phyloP scores from a whole-genome alignment of 2,329 filamentous ascomycete species.

The Paecilomyces niveus region DNA sequence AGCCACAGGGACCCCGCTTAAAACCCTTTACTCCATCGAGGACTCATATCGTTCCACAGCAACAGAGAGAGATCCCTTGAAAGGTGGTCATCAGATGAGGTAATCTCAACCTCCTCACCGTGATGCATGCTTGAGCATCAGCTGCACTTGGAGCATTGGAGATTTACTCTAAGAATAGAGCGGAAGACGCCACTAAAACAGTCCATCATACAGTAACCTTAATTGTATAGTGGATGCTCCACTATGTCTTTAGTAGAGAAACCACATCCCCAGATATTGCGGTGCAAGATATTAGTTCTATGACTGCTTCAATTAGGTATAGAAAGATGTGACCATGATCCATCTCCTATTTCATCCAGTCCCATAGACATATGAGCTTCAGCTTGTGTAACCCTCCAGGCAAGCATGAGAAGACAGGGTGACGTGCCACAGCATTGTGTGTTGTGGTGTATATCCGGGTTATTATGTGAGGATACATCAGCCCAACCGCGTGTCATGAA shows the following conservation, averaged over 20 bases:
- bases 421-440: background rate
- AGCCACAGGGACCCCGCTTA: background rate
- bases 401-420: background rate
- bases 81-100: background rate
- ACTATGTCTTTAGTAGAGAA: background rate
- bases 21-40: background rate
- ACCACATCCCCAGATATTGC: too few relatives aligned
- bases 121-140: background rate
- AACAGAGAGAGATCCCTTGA: background rate
- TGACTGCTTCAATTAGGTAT: too few relatives aligned
- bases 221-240: background rate
- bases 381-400: background rate
- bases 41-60: background rate
- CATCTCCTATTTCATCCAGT: background rate
- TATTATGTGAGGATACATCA: background rate
- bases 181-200: background rate
- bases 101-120: background rate
- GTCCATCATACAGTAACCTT: too few relatives aligned
- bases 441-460: background rate
- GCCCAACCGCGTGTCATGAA: background rate
- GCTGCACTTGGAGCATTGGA: background rate
- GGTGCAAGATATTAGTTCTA: too few relatives aligned
- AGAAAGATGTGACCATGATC: too few relatives aligned
- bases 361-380: background rate
- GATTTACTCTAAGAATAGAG: background rate